Percentiles rank a stretch among this genome's conserved stretches.
Evolutionary conservation across 2,329 filamentous ascomycete species (phyloP).

Genomic region (Ophiocordyceps camponoti-floridani): DNA sequence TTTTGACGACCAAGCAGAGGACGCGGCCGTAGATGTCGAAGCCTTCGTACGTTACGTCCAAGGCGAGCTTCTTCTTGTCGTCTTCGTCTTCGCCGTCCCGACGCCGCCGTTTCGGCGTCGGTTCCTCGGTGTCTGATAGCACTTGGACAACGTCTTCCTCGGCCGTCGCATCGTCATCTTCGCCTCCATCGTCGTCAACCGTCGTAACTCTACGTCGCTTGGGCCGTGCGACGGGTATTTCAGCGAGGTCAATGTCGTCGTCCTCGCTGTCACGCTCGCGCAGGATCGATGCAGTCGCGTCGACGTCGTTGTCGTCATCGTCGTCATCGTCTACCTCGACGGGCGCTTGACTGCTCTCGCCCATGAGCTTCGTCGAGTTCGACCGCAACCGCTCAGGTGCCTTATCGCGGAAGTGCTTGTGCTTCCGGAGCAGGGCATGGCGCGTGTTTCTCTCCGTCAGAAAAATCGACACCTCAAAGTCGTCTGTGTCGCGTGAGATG

Average conservation of each 20-base stretch:
- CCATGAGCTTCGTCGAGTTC: constrained; percentile 44
- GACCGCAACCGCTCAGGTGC: constrained; percentile 34
- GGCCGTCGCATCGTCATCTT: constrained; percentile 13
- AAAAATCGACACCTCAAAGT: constrained; percentile 91
- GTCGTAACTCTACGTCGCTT: constrained; percentile 12
- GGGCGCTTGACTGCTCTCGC: constrained; percentile 33
- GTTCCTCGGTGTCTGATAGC: constrained; percentile 20
- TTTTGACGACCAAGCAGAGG: constrained; percentile 74
- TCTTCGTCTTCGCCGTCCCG: constrained; percentile 20
- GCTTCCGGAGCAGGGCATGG: constrained; percentile 73
- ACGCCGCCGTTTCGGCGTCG: constrained; percentile 26
- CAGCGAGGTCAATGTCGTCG: constrained; percentile 13
- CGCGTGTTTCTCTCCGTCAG: constrained; percentile 71
- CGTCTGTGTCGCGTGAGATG: constrained; percentile 36
- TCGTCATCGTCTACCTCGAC: constrained; percentile 27
- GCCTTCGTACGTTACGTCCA: constrained; percentile 82
- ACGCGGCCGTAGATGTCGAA: constrained; percentile 93
- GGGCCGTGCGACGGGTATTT: constrained; percentile 14
- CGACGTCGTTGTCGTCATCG: constrained; percentile 6
- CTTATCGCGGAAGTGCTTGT: constrained; percentile 56
- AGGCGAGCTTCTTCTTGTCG: constrained; percentile 79
- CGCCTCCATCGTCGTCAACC: constrained; percentile 10
- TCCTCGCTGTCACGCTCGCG: constrained; percentile 32
- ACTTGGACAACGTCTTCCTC: constrained; percentile 18
- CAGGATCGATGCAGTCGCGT: constrained; percentile 12